Base-by-base conservation (phyloP, 805 yeast species). In the Metschnikowia corniflorae region DNA sequence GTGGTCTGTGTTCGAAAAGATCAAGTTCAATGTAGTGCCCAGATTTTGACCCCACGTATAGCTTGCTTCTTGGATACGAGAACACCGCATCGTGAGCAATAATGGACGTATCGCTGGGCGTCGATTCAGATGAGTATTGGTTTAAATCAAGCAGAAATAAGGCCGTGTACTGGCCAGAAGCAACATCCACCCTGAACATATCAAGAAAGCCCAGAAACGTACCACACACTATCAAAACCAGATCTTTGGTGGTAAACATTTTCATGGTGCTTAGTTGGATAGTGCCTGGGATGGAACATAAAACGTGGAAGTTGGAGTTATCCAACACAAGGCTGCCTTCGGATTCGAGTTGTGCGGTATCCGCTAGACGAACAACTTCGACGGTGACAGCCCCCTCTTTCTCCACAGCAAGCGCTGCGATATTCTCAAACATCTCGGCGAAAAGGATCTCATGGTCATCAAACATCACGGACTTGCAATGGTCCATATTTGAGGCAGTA, bases 41-140 rank as follows among this genome's bases (percentile, higher is more conserved):
- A 21, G 57, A 58, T 30, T 53, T 55, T 1, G 70, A 50, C 1
- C 71, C 71, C 19, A 67, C 39, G 13, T 46, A 47, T 1, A 61
- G 18, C 10, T 35, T 42, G 28, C 2, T 24, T 10, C 6, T 14
- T 6, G 16, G 17, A 6, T 29, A 20, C 5, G 35, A 29, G 16
- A 33, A 31, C 4, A 18, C 32, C 8, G 25, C 18, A 18, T 43
- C 46, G 20, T 43, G 45, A 2, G 47, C 43, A 7, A 44, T 19
- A 2, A 21, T 10, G 12, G 9, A 21, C 5, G 3, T n/a, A 21
- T 21, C 3, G 5, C 12, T 15, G 29, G 17, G n/a, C 8, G 15
- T 7, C 13, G 5, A 25, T 3, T n/a, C 8, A 7, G 22, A n/a
- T 5, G 8, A 9, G 10, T n/a, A 21, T n/a, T 21, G 24, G 7